Evolutionary conservation across 1,284 basidiomycete genomes (phyloP).

Genomic region (Amylostereum chailletii): DNA sequence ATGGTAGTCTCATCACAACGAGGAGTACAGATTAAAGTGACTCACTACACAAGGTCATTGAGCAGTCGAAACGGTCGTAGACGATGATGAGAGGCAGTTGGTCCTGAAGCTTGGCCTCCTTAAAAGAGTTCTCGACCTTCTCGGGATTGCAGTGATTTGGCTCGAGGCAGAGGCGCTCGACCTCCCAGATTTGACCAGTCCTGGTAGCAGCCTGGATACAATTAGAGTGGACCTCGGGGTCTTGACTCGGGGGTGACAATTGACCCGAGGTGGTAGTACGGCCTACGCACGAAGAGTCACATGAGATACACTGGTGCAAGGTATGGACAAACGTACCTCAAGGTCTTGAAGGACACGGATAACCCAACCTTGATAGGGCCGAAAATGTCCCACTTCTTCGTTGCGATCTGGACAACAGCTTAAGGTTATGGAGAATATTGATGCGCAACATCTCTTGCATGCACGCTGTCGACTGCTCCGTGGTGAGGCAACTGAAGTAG

Average conservation of each 20-base stretch:
- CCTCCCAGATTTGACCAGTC: constrained; percentile 97
- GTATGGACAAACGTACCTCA: constrained; percentile 47
- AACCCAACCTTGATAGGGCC: constrained; percentile 97
- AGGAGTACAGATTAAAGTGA: constrained; percentile 97
- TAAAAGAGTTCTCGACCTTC: constrained; percentile 99
- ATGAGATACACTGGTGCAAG: too few species aligned
- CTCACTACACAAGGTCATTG: constrained; percentile 98
- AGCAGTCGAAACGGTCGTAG: constrained; percentile 99
- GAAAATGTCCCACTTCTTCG: constrained; percentile 98
- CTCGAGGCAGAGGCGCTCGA: constrained; percentile 97
- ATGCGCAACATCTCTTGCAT: constrained; percentile 96
- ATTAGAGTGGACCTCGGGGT: constrained; percentile 99
- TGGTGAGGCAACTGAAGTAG: constrained; percentile 96
- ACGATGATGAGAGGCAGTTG: constrained; percentile 99
- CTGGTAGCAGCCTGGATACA: constrained; percentile 99
- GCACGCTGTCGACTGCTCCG: constrained; percentile 97
- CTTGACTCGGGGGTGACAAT: constrained; percentile 94
- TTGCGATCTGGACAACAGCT: constrained; percentile 96
- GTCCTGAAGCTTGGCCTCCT: constrained; percentile 94
- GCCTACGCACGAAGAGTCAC: constrained; percentile 33
- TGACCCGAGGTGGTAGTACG: constrained; percentile 96
- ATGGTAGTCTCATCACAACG: constrained; percentile 97
- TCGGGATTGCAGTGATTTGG: constrained; percentile 98
- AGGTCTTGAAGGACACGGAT: constrained; percentile 98
- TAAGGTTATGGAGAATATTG: constrained; percentile 97